These are phyloP conservation scores for Pharus latifolius DNA, from an alignment of 176 grass and related monocot species.

Conservation along the genomic window DNA sequence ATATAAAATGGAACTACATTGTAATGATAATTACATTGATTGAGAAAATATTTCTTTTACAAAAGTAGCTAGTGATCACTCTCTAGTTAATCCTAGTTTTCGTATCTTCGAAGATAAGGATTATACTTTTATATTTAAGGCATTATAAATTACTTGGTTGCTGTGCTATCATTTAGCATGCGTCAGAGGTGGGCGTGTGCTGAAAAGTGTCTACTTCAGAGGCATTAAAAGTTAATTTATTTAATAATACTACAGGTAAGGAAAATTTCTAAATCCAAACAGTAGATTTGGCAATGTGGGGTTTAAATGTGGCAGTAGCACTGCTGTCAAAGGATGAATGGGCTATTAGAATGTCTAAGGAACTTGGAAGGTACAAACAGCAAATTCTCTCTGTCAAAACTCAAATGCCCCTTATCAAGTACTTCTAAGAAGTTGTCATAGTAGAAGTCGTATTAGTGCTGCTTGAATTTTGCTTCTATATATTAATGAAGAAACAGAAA, in stretches of 20 bases:
- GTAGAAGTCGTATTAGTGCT: not conserved
- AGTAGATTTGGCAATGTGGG: not conserved
- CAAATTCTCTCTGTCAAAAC: not conserved
- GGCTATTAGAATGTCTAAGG: not conserved
- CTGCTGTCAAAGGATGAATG: not conserved
- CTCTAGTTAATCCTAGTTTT: not conserved
- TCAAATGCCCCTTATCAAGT: not conserved
- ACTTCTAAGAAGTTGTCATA: not conserved
- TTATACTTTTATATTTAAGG: not conserved
- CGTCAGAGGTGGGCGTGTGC: not conserved
- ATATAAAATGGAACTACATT: not conserved
- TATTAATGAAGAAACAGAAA: not conserved
- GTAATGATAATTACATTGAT: not conserved
- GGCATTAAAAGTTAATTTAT: not conserved
- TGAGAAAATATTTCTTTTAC: not conserved
- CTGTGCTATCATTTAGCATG: not conserved
- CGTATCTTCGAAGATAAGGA: constrained; percentile 16
- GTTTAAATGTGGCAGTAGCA: not conserved
- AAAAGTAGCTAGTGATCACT: not conserved
- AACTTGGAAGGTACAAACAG: not conserved
- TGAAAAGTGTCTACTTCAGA: not conserved
- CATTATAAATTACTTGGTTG: not conserved
- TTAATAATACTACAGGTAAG: not conserved
- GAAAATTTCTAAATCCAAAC: not conserved
- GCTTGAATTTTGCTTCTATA: constrained; percentile 10